A percentile compares a stretch with the other conserved stretches of the same genome.
phyloP scores from a whole-genome alignment of 805 yeast species.

The Debaryomyces prosopidis region DNA sequence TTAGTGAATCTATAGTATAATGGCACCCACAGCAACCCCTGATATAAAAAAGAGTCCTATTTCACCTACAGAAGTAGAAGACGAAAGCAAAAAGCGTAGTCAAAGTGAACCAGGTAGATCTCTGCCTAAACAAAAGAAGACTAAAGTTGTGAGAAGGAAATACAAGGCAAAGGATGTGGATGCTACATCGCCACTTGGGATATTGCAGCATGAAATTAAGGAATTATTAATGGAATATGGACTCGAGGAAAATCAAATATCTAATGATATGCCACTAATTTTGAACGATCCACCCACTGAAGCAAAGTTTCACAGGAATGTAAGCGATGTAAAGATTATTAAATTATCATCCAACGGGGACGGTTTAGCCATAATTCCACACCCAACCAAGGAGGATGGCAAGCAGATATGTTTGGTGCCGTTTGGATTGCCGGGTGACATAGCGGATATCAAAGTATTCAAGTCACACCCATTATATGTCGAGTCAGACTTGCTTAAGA shows the following conservation, averaged over 20 bases:
- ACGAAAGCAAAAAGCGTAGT: slow-evolving; percentile 3
- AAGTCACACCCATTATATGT: slow-evolving; percentile 75
- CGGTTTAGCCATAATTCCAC: slow-evolving; percentile 70
- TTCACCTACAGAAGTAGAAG: slow-evolving; percentile 5
- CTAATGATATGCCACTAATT: slow-evolving; percentile 65
- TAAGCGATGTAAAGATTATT: slow-evolving; percentile 56
- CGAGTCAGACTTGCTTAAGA: slow-evolving; percentile 69
- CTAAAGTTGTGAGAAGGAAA: slow-evolving; percentile 41
- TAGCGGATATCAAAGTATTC: slow-evolving; percentile 66
- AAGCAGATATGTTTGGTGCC: slow-evolving; percentile 78
- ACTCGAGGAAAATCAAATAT: slow-evolving; percentile 47
- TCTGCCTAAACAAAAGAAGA: slow-evolving; percentile 15
- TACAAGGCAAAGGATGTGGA: slow-evolving; percentile 67
- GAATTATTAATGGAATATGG: slow-evolving; percentile 48
- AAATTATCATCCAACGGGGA: slow-evolving; percentile 79
- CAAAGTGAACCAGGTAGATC: slow-evolving; percentile 7
- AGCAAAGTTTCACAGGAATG: slow-evolving; percentile 56
- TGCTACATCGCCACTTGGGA: slow-evolving; percentile 79
- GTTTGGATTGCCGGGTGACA: slow-evolving; percentile 85
- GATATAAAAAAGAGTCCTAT: slow-evolving; percentile 11
- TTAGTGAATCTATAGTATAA: background rate
- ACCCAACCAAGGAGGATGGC: slow-evolving; percentile 47
- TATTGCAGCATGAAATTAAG: slow-evolving; percentile 70
- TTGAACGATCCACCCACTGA: slow-evolving; percentile 57
- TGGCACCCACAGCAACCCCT: slow-evolving; percentile 6